These are phyloP conservation scores for Cardamine resedifolia DNA, from an alignment of 345 rosid genomes.

Conservation along the genomic window DNA sequence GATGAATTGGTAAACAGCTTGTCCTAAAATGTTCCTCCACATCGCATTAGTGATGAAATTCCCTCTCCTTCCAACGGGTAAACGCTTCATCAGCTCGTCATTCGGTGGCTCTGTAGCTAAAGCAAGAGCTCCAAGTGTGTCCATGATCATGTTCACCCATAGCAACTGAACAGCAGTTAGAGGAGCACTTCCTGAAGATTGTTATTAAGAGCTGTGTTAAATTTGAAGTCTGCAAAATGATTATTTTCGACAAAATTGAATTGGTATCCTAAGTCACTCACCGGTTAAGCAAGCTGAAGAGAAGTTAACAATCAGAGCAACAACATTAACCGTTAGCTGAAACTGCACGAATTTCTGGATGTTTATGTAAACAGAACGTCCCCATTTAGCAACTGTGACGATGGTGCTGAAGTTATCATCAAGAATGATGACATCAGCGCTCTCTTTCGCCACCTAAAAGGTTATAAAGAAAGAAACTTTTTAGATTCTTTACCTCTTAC, in stretches of 20 bases:
- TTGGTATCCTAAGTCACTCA: conserved; percentile 13
- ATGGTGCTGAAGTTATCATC: conserved; percentile 96
- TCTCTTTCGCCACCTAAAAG: conserved; percentile 93
- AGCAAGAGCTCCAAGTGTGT: conserved; percentile 85
- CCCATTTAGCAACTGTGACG: conserved; percentile 95
- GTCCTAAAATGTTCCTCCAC: conserved; percentile 98
- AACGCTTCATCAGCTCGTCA: conserved; percentile 59
- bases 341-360: conserved; percentile 96
- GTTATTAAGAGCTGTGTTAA: background rate
- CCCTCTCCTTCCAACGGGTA: conserved; percentile 66
- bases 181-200: conserved; percentile 58
- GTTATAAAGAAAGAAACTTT: background rate
- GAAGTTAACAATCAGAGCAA: conserved; percentile 82
- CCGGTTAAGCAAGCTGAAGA: conserved; percentile 94
- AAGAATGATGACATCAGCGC: conserved; percentile 91
- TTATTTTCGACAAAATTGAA: background rate
- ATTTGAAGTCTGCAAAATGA: background rate
- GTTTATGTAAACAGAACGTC: conserved; percentile 88
- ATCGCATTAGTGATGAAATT: conserved; percentile 83
- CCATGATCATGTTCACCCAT: conserved; percentile 95
- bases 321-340: conserved; percentile 88
- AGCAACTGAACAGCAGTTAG: conserved; percentile 75
- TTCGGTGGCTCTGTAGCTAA: conserved; percentile 87
- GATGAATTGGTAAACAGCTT: conserved; percentile 67
- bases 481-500: conserved; percentile 10